Percentiles rank a stretch among this genome's conserved stretches.
These are phyloP conservation scores for Eucalyptus melliodora DNA, from an alignment of 345 rosid species.

Conservation along the genomic window DNA sequence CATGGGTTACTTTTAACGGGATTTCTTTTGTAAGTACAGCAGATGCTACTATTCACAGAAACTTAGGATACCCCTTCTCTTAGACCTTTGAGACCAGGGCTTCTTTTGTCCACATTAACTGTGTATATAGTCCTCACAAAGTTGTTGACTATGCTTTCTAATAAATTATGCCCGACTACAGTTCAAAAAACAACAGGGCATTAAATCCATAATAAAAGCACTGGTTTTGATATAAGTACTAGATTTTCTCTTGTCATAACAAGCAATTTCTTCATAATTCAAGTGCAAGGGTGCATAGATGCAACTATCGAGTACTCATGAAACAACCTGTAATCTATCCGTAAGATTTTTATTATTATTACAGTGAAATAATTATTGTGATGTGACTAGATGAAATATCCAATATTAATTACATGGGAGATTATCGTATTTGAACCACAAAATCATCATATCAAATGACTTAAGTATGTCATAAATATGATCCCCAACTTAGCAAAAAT, in stretches of 20 bases:
- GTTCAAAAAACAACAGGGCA: background rate
- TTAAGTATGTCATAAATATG: background rate
- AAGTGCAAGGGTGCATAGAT: background rate
- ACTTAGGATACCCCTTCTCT: background rate
- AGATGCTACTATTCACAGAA: background rate
- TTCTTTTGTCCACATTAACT: background rate
- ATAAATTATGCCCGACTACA: background rate
- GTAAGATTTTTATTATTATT: background rate
- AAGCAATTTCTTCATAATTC: background rate
- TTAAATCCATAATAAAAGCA: background rate
- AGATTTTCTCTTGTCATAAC: background rate
- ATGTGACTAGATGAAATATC: background rate
- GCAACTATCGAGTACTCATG: too few relatives aligned
- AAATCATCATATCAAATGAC: background rate
- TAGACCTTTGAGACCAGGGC: background rate
- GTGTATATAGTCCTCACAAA: background rate
- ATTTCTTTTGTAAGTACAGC: background rate
- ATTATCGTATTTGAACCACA: background rate
- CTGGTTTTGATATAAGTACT: background rate
- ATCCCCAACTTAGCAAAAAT: background rate
- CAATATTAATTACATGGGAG: background rate
- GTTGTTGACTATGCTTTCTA: background rate
- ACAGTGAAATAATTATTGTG: background rate
- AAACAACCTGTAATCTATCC: background rate
- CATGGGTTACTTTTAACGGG: background rate